Conservation (phyloP, 2,329 filamentous ascomycete genomes). For the Fusarium marasasianum region DNA sequence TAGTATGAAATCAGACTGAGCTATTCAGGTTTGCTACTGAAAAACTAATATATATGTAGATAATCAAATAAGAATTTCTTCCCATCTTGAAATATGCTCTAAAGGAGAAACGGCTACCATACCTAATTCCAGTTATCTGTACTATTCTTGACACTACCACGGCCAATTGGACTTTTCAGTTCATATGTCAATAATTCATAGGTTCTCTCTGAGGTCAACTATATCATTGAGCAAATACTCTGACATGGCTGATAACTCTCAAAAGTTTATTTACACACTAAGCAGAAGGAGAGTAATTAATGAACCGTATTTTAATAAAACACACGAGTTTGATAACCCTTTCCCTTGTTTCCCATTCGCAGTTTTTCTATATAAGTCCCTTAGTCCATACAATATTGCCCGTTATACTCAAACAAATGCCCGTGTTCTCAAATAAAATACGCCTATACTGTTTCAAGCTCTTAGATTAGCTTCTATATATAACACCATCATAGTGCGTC, state of each 20-base stretch:
- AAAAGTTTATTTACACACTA: background rate
- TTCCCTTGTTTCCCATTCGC: background rate
- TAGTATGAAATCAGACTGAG: background rate
- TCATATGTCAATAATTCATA: background rate
- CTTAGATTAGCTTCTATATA: conserved; percentile 12
- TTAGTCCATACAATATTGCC: conserved; percentile 12
- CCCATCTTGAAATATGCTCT: background rate
- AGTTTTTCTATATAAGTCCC: conserved; percentile 3
- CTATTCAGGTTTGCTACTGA: background rate
- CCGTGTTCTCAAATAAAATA: conserved; percentile 3
- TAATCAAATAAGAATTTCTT: background rate
- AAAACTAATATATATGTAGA: background rate
- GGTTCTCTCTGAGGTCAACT: background rate
- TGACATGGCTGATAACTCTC: background rate
- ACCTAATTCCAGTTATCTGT: background rate
- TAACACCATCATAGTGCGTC: conserved; percentile 8
- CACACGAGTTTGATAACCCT: background rate
- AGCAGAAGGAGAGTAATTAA: background rate
- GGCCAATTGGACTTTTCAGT: background rate
- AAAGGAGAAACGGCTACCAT: background rate
- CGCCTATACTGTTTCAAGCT: conserved; percentile 11
- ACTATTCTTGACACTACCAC: background rate
- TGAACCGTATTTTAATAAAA: background rate
- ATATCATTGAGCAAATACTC: background rate
- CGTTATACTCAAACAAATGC: conserved; percentile 23